Evolutionary conservation across 257 asterid species (phyloP), one percentile per base, ranked within the genome.

Genomic region (Gardenia jasminoides): DNA sequence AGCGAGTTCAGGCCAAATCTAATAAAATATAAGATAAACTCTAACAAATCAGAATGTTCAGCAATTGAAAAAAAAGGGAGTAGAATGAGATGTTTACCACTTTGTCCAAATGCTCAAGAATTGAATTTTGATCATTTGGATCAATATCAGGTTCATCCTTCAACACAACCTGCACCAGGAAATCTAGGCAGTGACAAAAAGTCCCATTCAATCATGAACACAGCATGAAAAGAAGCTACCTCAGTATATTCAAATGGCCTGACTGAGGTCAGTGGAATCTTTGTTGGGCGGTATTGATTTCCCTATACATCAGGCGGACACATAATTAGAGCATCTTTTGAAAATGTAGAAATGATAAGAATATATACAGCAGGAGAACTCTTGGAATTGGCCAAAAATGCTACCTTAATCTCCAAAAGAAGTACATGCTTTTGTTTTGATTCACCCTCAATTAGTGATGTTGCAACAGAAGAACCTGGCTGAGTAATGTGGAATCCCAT

Each of bases 401-500:
- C 12, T 83, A 93, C 99, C 99, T 96, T 96, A 79, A 96, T 90
- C 88, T 96, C 99, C 83, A 96, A 88, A 84, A 96, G 94, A 50
- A 96, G 92, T 81, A 92, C 98, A 78, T 93, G 99, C 80, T 96
- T 96, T 78, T 95, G 93, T 84, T 90, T 96, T 76, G 99, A 93
- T 92, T 96, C 99, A 82, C 99, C 99, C 77, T 96, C 99, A 80
- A 93, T 93, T 82, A 96, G 88, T 58, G 99, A 96, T 66, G 98
- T 96, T 67, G 98, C 99, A 70, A 95, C 97, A 48, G 99, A 95
- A 72, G 99, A 95, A 84, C 99, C 99, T 54, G 99, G 99, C 81
- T 95, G 99, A 79, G 97, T 93, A 83, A 95, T 91, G 89, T 93
- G 99, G 86, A 95, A 95, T 80, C 99, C 99, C 99, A 93, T 95